These are phyloP conservation scores for Epichloe sylvatica DNA, from an alignment of 2,329 filamentous ascomycete genomes.

Conservation along the genomic window DNA sequence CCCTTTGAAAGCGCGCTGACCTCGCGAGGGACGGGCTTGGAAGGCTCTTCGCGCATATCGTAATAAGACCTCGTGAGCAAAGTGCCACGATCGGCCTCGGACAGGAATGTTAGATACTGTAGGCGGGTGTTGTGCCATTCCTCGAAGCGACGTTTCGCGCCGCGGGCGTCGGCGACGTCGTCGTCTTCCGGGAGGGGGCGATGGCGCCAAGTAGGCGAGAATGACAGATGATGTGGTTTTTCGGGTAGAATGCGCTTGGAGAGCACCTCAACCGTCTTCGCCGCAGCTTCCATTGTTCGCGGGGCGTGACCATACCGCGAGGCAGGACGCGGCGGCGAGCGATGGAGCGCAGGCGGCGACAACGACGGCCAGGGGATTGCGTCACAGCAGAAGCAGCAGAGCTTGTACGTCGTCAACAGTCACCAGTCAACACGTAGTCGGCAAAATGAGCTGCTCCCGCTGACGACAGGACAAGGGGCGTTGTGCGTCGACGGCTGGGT, in stretches of 20 bases:
- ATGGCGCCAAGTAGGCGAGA: constrained; percentile 34
- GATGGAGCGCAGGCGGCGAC: not conserved
- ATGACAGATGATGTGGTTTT: constrained; percentile 39
- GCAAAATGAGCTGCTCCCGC: not conserved
- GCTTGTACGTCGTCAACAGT: not conserved
- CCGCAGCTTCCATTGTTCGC: constrained; percentile 44
- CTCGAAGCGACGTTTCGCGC: constrained; percentile 23
- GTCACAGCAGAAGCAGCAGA: not conserved
- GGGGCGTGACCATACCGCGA: constrained; percentile 24
- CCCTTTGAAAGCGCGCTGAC: constrained; percentile 25
- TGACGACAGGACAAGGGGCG: not conserved
- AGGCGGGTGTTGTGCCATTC: constrained; percentile 36
- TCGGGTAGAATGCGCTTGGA: constrained; percentile 38
- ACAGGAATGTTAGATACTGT: constrained; percentile 44
- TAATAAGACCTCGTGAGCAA: constrained; percentile 43
- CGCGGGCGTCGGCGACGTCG: constrained; percentile 7
- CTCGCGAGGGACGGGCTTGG: constrained; percentile 24
- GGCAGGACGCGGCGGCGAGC: constrained; percentile 8
- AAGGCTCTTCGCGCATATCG: constrained; percentile 40
- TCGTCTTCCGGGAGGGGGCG: constrained; percentile 28
- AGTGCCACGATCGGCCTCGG: constrained; percentile 43
- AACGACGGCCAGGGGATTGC: not conserved
- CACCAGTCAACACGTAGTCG: not conserved
- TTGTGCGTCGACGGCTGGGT: not conserved
- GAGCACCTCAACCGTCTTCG: constrained; percentile 40